These are phyloP conservation scores for Clohesyomyces aquaticus DNA, from an alignment of 495 filamentous ascomycete species.

Conservation along the genomic window DNA sequence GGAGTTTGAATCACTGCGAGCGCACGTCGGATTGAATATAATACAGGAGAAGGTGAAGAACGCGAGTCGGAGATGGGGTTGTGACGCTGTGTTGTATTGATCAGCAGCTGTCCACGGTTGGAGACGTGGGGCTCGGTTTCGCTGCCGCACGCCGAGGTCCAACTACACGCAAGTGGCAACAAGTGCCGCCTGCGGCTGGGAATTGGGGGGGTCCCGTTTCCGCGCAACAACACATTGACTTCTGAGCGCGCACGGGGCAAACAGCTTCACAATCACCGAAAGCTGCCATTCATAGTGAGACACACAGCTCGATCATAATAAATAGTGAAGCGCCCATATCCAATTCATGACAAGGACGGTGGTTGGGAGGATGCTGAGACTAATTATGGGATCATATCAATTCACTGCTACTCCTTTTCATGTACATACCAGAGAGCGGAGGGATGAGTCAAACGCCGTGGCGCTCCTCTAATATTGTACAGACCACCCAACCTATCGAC, in stretches of 20 bases:
- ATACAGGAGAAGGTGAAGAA: no score
- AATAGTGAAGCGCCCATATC: neutral
- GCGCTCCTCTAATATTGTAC: slow-evolving; percentile 32
- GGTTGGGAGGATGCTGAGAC: no score
- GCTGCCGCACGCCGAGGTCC: slow-evolving; percentile 16
- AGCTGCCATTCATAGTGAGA: neutral
- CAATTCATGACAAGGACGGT: no score
- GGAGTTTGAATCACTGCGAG: no score
- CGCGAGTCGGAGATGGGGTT: no score
- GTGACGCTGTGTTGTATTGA: no score
- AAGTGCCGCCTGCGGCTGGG: no score
- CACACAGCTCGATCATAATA: neutral
- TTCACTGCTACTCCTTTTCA: neutral
- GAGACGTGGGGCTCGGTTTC: neutral
- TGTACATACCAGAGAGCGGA: slow-evolving; percentile 14
- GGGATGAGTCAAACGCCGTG: slow-evolving; percentile 12
- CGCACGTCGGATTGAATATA: no score
- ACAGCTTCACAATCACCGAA: no score
- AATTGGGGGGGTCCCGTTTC: no score
- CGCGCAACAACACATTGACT: neutral
- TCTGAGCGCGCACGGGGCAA: no score
- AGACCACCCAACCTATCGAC: slow-evolving; percentile 20
- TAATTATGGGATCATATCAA: no score
- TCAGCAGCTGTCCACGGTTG: slow-evolving; percentile 1
- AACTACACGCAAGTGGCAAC: slow-evolving; percentile 5